Conservation (phyloP, 2,329 filamentous ascomycete species). For the Penicillium vulpinum region DNA sequence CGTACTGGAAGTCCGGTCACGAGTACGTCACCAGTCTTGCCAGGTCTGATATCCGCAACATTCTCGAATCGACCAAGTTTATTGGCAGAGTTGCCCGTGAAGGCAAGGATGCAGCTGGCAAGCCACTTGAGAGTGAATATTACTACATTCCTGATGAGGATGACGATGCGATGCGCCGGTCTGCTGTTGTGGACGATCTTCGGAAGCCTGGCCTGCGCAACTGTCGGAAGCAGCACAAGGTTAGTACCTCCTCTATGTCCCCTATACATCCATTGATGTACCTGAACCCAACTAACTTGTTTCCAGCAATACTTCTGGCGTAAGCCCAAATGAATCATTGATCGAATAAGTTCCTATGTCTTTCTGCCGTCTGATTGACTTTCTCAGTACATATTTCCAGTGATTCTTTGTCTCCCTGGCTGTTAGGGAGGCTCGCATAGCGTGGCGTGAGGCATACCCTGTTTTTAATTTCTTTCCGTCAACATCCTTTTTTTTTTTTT, state of each 20-base stretch:
- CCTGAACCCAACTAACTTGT: slow-evolving; percentile 23
- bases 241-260: slow-evolving; percentile 48
- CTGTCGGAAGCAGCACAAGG: slow-evolving; percentile 97
- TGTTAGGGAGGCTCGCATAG: slow-evolving; percentile 40
- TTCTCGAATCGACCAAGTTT: slow-evolving; percentile 73
- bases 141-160: slow-evolving; percentile 93
- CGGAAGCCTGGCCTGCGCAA: slow-evolving; percentile 84
- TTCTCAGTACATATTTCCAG: slow-evolving; percentile 40
- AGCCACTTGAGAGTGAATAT: slow-evolving; percentile 91
- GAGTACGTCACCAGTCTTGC: slow-evolving; percentile 51
- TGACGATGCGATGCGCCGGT: slow-evolving; percentile 71
- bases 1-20: slow-evolving; percentile 55
- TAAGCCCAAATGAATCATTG: slow-evolving; percentile 53
- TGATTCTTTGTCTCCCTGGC: slow-evolving; percentile 28
- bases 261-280: slow-evolving; percentile 1
- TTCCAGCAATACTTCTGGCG: slow-evolving; percentile 71
- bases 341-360: slow-evolving; percentile 3
- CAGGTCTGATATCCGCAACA: slow-evolving; percentile 64
- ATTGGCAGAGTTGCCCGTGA: slow-evolving; percentile 86
- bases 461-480: slow-evolving; percentile 29
- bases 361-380: slow-evolving; percentile 13
- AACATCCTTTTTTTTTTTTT: slow-evolving; percentile 25
- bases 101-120: slow-evolving; percentile 94
- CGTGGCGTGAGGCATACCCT: slow-evolving; percentile 46
- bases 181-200: slow-evolving; percentile 81